Percentiles rank a stretch among this genome's conserved stretches.
Evolutionary conservation across 495 filamentous ascomycete species (phyloP).

Genomic region (Penicillium pulvis): DNA sequence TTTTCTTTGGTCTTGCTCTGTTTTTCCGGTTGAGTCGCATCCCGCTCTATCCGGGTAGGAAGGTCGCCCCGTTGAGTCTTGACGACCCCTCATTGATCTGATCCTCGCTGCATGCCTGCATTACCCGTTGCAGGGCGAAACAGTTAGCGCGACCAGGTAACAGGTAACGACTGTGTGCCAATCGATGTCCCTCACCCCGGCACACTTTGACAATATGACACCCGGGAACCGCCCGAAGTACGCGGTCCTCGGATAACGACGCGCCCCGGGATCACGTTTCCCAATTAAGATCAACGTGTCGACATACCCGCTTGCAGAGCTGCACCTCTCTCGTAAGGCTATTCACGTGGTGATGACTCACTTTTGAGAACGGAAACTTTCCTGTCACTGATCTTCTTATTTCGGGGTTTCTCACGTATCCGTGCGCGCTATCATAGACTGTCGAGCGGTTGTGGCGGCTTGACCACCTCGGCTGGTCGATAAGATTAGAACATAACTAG

Average conservation of each 20-base stretch:
- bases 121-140: conserved; percentile 1
- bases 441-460: conserved; percentile 22
- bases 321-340: no score
- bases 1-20: not conserved
- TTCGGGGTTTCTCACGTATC: conserved; percentile 13
- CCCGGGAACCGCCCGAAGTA: conserved; percentile 4
- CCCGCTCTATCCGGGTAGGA: conserved; percentile 16
- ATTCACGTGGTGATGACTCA: conserved; percentile 5
- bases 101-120: conserved; percentile 1
- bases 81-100: conserved; percentile 12
- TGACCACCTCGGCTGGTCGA: conserved; percentile 4
- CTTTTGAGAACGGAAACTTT: not conserved
- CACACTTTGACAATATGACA: conserved; percentile 7
- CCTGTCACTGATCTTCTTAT: not conserved
- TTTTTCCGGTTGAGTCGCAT: conserved; percentile 3
- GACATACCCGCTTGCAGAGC: not conserved
- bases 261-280: conserved; percentile 4
- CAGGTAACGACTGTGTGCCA: conserved; percentile 4
- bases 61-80: not conserved
- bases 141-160: conserved; percentile 5
- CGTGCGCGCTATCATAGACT: conserved; percentile 20
- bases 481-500: conserved; percentile 4
- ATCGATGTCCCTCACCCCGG: not conserved
- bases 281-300: not conserved
- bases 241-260: conserved; percentile 1